Percentiles rank a stretch among this genome's conserved stretches.
Conservation (phyloP, 1,139 yeast species). For the Yamadazyma taylorii region DNA sequence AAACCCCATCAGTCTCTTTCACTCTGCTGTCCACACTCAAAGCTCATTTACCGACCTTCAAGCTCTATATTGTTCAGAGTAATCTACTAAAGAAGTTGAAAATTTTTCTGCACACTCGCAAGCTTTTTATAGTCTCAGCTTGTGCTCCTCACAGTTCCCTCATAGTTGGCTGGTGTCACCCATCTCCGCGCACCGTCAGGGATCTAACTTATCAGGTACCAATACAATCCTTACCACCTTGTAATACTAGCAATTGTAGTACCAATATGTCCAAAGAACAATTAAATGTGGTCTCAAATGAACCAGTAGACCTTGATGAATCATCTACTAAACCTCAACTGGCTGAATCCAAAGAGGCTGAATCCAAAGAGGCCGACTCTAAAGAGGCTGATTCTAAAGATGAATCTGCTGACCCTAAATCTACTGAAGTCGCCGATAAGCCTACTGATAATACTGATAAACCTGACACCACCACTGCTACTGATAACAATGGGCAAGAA, state of each 20-base stretch:
- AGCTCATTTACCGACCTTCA: conserved; percentile 1
- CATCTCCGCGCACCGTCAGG: too few species aligned
- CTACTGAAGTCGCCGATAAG: conserved; percentile 9
- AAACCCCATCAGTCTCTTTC: conserved; percentile 5
- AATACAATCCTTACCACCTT: too few species aligned
- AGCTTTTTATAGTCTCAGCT: too few species aligned
- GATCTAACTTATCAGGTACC: too few species aligned
- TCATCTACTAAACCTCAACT: not conserved
- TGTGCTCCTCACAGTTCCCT: too few species aligned
- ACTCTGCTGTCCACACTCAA: conserved; percentile 12
- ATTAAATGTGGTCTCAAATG: conserved; percentile 34
- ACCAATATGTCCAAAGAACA: conserved; percentile 19
- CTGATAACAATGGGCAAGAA: conserved; percentile 3
- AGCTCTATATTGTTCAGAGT: conserved; percentile 4
- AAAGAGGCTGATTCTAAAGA: conserved; percentile 1
- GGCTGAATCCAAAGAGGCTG: conserved; percentile 4
- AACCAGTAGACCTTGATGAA: conserved; percentile 31
- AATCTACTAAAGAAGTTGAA: conserved; percentile 2
- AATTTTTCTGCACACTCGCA: not conserved
- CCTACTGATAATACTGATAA: conserved; percentile 6
- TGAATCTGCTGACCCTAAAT: not conserved
- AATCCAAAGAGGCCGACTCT: conserved; percentile 10
- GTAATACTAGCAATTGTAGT: too few species aligned
- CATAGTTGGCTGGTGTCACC: too few species aligned
- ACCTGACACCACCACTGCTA: not conserved